These are phyloP conservation scores for Cucurbita argyrosperma DNA, from an alignment of 306 rosid genomes.

Conservation along the genomic window DNA sequence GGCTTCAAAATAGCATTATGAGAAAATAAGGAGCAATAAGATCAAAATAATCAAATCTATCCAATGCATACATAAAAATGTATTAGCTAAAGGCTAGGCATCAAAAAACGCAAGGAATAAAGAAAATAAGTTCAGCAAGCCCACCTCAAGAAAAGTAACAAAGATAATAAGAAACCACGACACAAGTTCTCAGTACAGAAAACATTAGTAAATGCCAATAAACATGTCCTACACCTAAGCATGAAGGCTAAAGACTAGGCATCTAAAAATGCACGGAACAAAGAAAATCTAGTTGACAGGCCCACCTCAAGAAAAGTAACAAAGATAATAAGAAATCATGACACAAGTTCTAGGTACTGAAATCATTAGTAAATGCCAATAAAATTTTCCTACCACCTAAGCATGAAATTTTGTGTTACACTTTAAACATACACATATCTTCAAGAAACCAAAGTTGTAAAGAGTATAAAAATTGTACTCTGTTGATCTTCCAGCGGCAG, in stretches of 20 bases:
- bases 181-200: neutral
- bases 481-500: constrained; percentile 94
- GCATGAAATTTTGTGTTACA: neutral
- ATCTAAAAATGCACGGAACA: neutral
- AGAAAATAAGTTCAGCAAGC: neutral
- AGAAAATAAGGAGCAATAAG: no score
- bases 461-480: constrained; percentile 34
- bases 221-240: neutral
- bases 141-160: neutral
- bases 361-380: neutral
- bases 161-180: neutral
- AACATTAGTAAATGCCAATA: neutral
- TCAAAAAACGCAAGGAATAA: neutral
- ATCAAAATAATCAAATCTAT: neutral
- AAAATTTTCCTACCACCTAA: neutral
- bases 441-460: constrained; percentile 4
- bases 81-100: neutral
- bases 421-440: neutral
- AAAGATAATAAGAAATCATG: neutral
- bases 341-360: neutral
- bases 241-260: neutral
- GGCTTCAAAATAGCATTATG: no score
- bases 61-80: neutral
- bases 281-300: neutral
- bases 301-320: neutral